Evolutionary conservation across 2,329 filamentous ascomycete species (phyloP), one percentile per base, ranked within the genome.

Genomic region (Didymella sp.): DNA sequence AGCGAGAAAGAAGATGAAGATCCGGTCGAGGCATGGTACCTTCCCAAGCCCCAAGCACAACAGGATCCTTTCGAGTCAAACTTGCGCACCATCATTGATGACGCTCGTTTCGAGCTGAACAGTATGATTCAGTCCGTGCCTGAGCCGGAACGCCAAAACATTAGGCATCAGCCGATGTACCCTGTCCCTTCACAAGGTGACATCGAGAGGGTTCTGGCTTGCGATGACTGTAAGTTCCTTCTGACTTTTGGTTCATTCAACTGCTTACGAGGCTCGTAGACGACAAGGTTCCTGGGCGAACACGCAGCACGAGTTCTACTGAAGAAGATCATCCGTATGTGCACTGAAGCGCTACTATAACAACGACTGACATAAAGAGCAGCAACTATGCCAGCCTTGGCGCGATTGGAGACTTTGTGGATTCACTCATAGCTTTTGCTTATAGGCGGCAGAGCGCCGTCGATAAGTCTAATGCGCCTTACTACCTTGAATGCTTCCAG

Each of bases 401-500:
- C 21, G 81, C 82, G 13, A 72, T 86, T 8, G 81, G 83, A 35
- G 84, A 89, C 67, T 89, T 90, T 72, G 81, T 84, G 5, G 85
- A 89, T 66, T 68, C 77, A 1, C 74, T 87, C n/a, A 75, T 91
- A 17, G 75, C 81, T 25, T 89, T 86, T 71, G 85, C 86, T 4
- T 90, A 85, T 68, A 79, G 85, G 22, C 80, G 84, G 30, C 88
- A 91, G 74, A 76, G 81, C 22, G 70, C 76, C 8, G 82, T 80
- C 47, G 86, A 90, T 69, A 80, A 81, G 19, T 61, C 66, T 19
- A 83, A 84, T 58, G 77, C 78, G 17, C 75, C 86, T 2, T 85
- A 86, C 68, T 90, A 90, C 70, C 81, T 90, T 58, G 83, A 88
- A 71, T 88, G 85, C 65, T 77, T 91, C n/a, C 80, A 83, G 62